These are phyloP conservation scores for Candida easanensis DNA, from an alignment of 805 yeast genomes.

Conservation along the genomic window DNA sequence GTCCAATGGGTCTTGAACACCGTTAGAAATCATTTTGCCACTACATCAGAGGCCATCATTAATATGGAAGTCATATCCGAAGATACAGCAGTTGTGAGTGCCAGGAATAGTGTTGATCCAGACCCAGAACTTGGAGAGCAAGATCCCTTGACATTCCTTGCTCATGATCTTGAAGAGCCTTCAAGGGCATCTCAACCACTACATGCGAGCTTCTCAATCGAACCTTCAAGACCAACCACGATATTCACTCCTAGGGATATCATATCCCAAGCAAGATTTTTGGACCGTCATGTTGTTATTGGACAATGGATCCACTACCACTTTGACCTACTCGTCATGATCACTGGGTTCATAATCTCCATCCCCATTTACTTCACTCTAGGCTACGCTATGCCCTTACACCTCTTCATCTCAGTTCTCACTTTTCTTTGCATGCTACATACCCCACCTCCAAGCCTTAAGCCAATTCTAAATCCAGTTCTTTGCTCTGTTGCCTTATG, in stretches of 20 bases:
- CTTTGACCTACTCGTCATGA: slow-evolving; percentile 56
- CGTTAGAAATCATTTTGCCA: slow-evolving; percentile 21
- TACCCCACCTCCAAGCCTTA: slow-evolving; percentile 43
- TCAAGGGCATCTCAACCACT: slow-evolving; percentile 12
- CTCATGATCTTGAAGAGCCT: too few relatives aligned
- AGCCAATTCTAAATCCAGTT: slow-evolving; percentile 65
- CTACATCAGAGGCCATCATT: slow-evolving; percentile 28
- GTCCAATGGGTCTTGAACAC: slow-evolving; percentile 32
- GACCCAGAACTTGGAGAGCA: too few relatives aligned
- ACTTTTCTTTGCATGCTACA: slow-evolving; percentile 49
- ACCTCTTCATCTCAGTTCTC: slow-evolving; percentile 56
- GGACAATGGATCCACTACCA: slow-evolving; percentile 39
- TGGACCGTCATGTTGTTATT: slow-evolving; percentile 26
- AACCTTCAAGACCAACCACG: not conserved
- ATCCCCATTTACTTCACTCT: slow-evolving; percentile 58
- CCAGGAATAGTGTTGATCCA: too few relatives aligned
- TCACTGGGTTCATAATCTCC: slow-evolving; percentile 47
- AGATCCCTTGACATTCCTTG: too few relatives aligned
- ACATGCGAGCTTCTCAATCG: slow-evolving; percentile 19
- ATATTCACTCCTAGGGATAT: slow-evolving; percentile 11
- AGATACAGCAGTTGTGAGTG: too few relatives aligned
- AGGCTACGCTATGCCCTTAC: slow-evolving; percentile 58
- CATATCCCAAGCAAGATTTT: slow-evolving; percentile 13
- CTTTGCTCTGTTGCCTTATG: slow-evolving; percentile 61
- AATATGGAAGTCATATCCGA: too few relatives aligned